Conservation (phyloP, 2,329 filamentous ascomycete species). For the Penicillium polonicum region DNA sequence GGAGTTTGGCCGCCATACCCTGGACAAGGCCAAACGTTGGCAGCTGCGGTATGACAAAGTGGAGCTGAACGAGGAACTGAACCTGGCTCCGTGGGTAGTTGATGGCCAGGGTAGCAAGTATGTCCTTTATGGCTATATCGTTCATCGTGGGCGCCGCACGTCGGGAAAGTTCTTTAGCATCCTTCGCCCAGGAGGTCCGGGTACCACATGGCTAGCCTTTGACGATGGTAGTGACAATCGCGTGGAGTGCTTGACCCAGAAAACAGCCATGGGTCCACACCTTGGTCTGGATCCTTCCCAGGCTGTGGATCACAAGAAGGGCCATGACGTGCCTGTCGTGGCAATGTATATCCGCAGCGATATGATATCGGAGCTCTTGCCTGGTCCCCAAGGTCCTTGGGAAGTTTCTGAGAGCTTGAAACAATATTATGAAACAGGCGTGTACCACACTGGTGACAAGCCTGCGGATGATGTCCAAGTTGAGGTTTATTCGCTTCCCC, state of each 20-base stretch:
- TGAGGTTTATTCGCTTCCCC: conserved; percentile 41
- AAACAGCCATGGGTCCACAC: conserved; percentile 53
- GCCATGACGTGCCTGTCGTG: conserved; percentile 54
- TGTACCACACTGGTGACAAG: conserved; percentile 17
- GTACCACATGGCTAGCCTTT: conserved; percentile 60
- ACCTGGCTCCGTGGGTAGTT: conserved; percentile 40
- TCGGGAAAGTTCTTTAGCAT: conserved; percentile 62
- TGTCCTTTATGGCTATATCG: conserved; percentile 59
- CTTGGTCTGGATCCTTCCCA: conserved; percentile 48
- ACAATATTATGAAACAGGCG: conserved; percentile 40
- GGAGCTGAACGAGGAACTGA: conserved; percentile 55
- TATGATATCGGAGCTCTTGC: conserved; percentile 42
- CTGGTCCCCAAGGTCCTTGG: conserved; percentile 50
- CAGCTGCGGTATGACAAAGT: conserved; percentile 57
- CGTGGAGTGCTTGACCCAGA: conserved; percentile 57
- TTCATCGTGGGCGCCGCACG: conserved; percentile 58
- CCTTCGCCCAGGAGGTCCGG: conserved; percentile 56
- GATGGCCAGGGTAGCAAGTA: conserved; percentile 47
- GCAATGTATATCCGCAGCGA: conserved; percentile 57
- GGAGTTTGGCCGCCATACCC: conserved; percentile 58
- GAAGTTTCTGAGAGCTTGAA: conserved; percentile 43
- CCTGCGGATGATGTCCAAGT: conserved; percentile 33
- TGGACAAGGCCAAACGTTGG: conserved; percentile 57
- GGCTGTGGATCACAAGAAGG: conserved; percentile 42
- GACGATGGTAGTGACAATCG: conserved; percentile 56